Evolutionary conservation across 768 basidiomycete genomes (phyloP).

Genomic region (Lactifluus echinatus): DNA sequence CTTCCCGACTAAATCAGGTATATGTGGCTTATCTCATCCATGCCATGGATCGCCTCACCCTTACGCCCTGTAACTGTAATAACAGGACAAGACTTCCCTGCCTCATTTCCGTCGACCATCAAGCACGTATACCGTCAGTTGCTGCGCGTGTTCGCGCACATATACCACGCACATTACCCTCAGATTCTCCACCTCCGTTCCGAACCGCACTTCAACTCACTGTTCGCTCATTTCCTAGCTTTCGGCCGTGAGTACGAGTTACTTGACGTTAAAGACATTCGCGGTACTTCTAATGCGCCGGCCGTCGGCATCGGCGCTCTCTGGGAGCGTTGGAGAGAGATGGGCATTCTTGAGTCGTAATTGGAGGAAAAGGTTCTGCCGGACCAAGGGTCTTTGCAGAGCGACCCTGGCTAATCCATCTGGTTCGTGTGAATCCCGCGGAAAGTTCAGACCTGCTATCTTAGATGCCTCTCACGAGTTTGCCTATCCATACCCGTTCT

Average conservation of each 20-base stretch:
- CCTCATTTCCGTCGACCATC: conserved; percentile 78
- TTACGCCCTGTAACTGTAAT: too few species aligned
- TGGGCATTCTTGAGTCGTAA: conserved; percentile 57
- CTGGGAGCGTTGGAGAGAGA: conserved; percentile 86
- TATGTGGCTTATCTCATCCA: conserved; percentile 21
- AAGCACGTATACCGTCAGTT: conserved; percentile 96
- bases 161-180: conserved; percentile 90
- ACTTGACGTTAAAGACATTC: conserved; percentile 82
- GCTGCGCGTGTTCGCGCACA: conserved; percentile 92
- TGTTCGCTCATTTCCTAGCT: conserved; percentile 96
- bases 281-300: conserved; percentile 47
- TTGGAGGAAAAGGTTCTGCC: neutral
- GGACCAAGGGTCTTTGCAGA: neutral
- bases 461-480: neutral
- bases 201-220: conserved; percentile 93
- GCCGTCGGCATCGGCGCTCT: conserved; percentile 65
- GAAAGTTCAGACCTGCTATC: conserved; percentile 3
- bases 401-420: neutral
- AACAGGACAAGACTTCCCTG: conserved; percentile 79
- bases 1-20: conserved; percentile 94
- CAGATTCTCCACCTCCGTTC: conserved; percentile 88
- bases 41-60: too few species aligned
- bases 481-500: conserved; percentile 1
- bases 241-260: conserved; percentile 93
- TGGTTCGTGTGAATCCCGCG: neutral